Conservation (phyloP, 2,329 filamentous ascomycete genomes). For the Aspergillus clavatus region DNA sequence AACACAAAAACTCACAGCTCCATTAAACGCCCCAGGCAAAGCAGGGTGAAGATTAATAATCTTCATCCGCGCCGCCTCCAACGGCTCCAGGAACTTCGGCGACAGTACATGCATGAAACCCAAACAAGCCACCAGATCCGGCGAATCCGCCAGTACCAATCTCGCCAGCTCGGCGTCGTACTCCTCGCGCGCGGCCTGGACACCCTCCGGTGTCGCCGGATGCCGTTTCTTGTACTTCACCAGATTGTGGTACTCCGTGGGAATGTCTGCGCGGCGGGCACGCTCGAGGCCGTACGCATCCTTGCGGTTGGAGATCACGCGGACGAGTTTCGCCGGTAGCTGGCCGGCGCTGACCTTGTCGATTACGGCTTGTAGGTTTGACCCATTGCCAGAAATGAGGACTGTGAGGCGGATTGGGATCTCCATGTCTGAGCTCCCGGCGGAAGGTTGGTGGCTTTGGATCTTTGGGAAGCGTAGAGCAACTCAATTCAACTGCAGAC, state of each 20-base stretch:
- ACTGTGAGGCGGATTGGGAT: constrained; percentile 54
- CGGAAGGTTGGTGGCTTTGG: background rate
- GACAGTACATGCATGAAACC: constrained; percentile 86
- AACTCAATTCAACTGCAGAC: too few relatives aligned
- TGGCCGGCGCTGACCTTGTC: constrained; percentile 50
- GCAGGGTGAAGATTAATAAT: constrained; percentile 83
- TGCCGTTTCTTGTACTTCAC: constrained; percentile 69
- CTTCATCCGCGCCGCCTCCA: constrained; percentile 57
- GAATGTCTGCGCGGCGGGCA: constrained; percentile 58
- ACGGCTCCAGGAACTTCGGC: constrained; percentile 62
- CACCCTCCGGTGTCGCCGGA: constrained; percentile 48
- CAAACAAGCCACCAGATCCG: constrained; percentile 73
- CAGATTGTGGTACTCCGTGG: constrained; percentile 76
- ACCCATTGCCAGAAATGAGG: constrained; percentile 68
- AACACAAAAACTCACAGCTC: constrained; percentile 45
- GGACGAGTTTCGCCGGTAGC: constrained; percentile 53
- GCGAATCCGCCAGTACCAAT: constrained; percentile 59
- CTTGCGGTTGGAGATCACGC: constrained; percentile 63
- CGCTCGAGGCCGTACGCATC: constrained; percentile 61
- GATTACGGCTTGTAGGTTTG: constrained; percentile 74
- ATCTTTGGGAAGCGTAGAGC: too few relatives aligned
- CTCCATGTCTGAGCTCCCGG: constrained; percentile 18
- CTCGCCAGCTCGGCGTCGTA: constrained; percentile 73
- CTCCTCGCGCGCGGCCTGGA: constrained; percentile 52
- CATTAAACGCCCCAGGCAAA: constrained; percentile 69